phyloP scores from a whole-genome alignment of 345 rosid genomes.

The Citrus trifoliata region DNA sequence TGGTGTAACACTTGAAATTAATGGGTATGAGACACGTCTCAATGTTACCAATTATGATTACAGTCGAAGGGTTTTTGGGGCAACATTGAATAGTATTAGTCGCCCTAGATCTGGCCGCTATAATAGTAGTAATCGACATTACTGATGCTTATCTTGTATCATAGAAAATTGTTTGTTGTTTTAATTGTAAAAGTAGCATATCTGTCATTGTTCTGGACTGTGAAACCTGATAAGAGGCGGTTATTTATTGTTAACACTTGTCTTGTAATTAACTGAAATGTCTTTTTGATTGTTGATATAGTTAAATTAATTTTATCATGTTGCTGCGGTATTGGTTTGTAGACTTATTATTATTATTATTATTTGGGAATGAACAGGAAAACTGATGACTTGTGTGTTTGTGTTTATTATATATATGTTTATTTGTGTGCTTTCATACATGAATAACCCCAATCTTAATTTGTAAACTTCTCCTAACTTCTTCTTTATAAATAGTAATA shows the following conservation, averaged over 20 bases:
- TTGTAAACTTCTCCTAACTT: too few species aligned
- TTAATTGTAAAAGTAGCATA: background rate
- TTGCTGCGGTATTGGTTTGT: background rate
- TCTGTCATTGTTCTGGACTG: background rate
- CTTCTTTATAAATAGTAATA: background rate
- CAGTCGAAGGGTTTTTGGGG: conserved; percentile 63
- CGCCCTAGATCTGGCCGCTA: conserved; percentile 56
- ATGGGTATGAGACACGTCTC: conserved; percentile 49
- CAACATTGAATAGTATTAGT: conserved; percentile 47
- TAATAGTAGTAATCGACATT: conserved; percentile 36
- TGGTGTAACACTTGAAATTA: conserved; percentile 45
- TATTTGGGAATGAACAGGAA: background rate
- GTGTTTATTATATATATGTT: background rate
- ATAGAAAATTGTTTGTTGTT: background rate
- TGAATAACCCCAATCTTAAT: background rate
- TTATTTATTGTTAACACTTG: background rate
- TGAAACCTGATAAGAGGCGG: background rate
- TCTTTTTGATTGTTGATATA: background rate
- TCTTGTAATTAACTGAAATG: background rate
- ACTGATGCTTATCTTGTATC: conserved; percentile 16
- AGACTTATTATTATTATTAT: too few species aligned
- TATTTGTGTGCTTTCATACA: background rate
- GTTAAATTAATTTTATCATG: background rate
- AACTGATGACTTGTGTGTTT: background rate
- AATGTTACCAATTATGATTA: conserved; percentile 48